Evolutionary conservation across 306 rosid genomes (phyloP), one percentile per base, ranked within the genome.

Genomic region (Prunus mume): DNA sequence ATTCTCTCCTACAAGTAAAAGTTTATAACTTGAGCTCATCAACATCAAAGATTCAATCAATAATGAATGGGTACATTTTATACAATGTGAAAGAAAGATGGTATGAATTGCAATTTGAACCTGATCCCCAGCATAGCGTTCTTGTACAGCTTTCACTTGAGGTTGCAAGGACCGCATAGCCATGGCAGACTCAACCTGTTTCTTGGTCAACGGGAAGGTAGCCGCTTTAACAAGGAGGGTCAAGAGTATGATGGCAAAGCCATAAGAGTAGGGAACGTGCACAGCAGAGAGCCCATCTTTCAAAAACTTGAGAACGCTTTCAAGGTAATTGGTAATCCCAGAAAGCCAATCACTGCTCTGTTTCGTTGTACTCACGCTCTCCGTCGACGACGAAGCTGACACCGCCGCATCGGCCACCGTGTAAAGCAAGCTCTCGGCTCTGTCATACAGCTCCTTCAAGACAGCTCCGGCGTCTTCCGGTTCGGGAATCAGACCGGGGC

Each of bases 121-220:
- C 98, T 88, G 96, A 86, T 96, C 91, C 27, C 97, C 94, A 38
- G 97, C 93, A 84, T 89, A 91, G 43, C 81, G 93, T 81, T 96
- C 83, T 74, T 96, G 98, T 71, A 96, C 84, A 74, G 94, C 97
- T 82, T 96, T 91, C 22, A 89, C 61, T 81, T 91, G 98, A 70
- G 99, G 99, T 79, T 96, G 99, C 88, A 96, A 79, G 24, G 98
- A 85, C 55, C 90, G 83, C 98, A 96, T 96, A 34, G 98, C 91
- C 93, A 91, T 80, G 76, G 91, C 82, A 19, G 99, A 96, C 83
- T 96, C 99, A 25, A 96, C 99, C 96, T 96, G 83, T 46, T 73
- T 73, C 77, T 73, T 73, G 12, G 60, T 73, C 77, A 73, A 47
- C 4, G 77, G 77, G 52, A 73, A 73, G 45, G 77, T 73, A 50